Percentiles rank a stretch among this genome's conserved stretches.
These are phyloP conservation scores for Termitomyces sp. DNA, from an alignment of 768 basidiomycete genomes.

Conservation along the genomic window DNA sequence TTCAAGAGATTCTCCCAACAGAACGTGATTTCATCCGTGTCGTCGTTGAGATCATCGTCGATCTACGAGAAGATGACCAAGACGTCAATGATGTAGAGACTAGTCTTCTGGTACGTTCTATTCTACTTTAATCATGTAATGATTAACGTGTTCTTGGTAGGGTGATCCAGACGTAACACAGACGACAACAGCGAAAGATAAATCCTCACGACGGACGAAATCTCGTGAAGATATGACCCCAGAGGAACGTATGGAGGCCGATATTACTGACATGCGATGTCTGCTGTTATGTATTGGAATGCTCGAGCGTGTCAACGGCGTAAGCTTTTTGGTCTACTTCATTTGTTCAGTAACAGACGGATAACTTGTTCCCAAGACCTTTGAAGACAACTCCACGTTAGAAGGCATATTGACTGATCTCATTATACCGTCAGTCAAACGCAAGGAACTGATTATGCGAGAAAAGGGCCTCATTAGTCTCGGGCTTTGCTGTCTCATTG, in stretches of 20 bases:
- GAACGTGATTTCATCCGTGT: slow-evolving; percentile 85
- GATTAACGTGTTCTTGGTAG: slow-evolving; percentile 1
- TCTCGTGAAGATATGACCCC: slow-evolving; percentile 58
- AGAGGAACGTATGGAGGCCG: slow-evolving; percentile 60
- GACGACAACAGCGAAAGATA: slow-evolving; percentile 22
- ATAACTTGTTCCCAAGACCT: slow-evolving; percentile 32
- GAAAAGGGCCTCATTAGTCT: slow-evolving; percentile 78
- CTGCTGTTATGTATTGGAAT: slow-evolving; percentile 79
- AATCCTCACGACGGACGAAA: slow-evolving; percentile 23
- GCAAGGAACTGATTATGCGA: slow-evolving; percentile 77
- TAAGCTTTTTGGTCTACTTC: slow-evolving; percentile 31
- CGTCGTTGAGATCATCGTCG: slow-evolving; percentile 83
- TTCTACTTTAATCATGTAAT: background rate
- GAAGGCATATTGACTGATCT: slow-evolving; percentile 80
- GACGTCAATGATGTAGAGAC: slow-evolving; percentile 25
- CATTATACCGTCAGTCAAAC: slow-evolving; percentile 85
- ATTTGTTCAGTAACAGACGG: slow-evolving; percentile 26
- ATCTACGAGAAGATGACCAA: slow-evolving; percentile 46
- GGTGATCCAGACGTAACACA: slow-evolving; percentile 23
- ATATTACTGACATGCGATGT: slow-evolving; percentile 77
- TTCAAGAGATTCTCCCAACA: slow-evolving; percentile 74
- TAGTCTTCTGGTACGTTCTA: slow-evolving; percentile 10
- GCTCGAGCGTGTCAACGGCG: slow-evolving; percentile 87
- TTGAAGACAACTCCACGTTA: slow-evolving; percentile 75
- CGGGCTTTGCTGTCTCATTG: slow-evolving; percentile 84